A percentile compares a stretch with the other conserved stretches of the same genome.
phyloP scores from a whole-genome alignment of 192 early-diverging fungal species.

The Spinellus fusiger region DNA sequence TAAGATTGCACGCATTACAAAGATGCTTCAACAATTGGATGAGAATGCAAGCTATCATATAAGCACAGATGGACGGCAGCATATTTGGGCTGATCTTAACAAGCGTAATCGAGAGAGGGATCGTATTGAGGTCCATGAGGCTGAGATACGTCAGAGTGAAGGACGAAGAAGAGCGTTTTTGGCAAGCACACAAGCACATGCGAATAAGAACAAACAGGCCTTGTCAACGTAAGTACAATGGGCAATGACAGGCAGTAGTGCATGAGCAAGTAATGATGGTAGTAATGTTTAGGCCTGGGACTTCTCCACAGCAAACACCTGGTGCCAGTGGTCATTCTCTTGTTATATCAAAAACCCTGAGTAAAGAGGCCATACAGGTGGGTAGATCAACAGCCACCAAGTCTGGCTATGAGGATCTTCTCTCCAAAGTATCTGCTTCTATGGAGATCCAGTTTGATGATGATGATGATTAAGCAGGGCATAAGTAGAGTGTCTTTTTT shows the following conservation, averaged over 20 bases:
- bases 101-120: constrained; percentile 48
- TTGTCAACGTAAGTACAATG: background rate
- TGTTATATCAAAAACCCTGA: background rate
- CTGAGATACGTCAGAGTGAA: constrained; percentile 24
- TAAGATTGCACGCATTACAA: constrained; percentile 35
- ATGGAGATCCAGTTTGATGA: constrained; percentile 20
- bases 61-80: constrained; percentile 30
- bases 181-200: background rate
- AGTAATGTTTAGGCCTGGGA: too few relatives aligned
- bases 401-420: constrained; percentile 23
- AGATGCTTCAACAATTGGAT: constrained; percentile 26
- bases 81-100: constrained; percentile 50
- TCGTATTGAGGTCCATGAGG: constrained; percentile 36
- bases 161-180: constrained; percentile 11
- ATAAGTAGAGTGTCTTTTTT: too few relatives aligned
- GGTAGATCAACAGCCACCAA: constrained; percentile 18
- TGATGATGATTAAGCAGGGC: constrained; percentile 9
- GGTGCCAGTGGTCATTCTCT: background rate
- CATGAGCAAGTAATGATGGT: too few relatives aligned
- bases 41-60: constrained; percentile 25
- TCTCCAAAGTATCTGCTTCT: constrained; percentile 13
- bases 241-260: too few relatives aligned
- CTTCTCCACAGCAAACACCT: background rate
- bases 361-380: constrained; percentile 19
- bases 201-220: background rate